Percentiles rank a stretch among this genome's conserved stretches.
phyloP scores from a whole-genome alignment of 257 asterid species.

The Mitragyna speciosa region DNA sequence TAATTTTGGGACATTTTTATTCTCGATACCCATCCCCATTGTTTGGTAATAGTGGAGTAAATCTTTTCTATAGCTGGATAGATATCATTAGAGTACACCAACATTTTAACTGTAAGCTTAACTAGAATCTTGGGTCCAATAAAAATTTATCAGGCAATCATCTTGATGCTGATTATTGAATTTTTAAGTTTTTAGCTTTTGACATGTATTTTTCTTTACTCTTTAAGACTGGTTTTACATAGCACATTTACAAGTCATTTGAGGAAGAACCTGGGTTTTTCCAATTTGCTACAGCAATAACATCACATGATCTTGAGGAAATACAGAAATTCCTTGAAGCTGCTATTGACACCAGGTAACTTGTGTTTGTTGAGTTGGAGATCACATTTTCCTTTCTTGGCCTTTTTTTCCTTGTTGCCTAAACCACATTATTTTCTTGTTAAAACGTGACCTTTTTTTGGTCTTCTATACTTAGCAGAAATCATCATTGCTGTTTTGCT shows the following conservation, averaged over 20 bases:
- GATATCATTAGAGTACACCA: too few species aligned
- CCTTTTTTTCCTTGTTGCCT: neutral
- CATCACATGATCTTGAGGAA: slow-evolving; percentile 92
- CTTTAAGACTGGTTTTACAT: slow-evolving; percentile 33
- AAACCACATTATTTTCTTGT: neutral
- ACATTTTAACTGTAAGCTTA: too few species aligned
- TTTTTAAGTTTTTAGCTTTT: slow-evolving; percentile 5
- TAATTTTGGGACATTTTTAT: too few species aligned
- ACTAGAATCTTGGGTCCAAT: too few species aligned
- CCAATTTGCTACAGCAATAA: slow-evolving; percentile 76
- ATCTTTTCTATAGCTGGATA: too few species aligned
- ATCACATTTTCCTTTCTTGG: neutral
- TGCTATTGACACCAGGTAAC: slow-evolving; percentile 79
- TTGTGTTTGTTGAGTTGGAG: slow-evolving; percentile 6
- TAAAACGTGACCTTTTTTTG: neutral
- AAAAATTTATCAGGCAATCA: neutral
- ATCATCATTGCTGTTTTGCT: neutral
- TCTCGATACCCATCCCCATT: too few species aligned
- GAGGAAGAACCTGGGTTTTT: slow-evolving; percentile 74
- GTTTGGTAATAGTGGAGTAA: too few species aligned
- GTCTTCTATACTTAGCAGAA: neutral
- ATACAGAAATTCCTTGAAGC: slow-evolving; percentile 88
- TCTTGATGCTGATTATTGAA: neutral
- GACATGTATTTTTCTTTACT: slow-evolving; percentile 22
- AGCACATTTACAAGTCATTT: slow-evolving; percentile 85